Evolutionary conservation across 2,329 filamentous ascomycete genomes (phyloP), one percentile per base, ranked within the genome.

Genomic region (Scolecobasidium constrictum): DNA sequence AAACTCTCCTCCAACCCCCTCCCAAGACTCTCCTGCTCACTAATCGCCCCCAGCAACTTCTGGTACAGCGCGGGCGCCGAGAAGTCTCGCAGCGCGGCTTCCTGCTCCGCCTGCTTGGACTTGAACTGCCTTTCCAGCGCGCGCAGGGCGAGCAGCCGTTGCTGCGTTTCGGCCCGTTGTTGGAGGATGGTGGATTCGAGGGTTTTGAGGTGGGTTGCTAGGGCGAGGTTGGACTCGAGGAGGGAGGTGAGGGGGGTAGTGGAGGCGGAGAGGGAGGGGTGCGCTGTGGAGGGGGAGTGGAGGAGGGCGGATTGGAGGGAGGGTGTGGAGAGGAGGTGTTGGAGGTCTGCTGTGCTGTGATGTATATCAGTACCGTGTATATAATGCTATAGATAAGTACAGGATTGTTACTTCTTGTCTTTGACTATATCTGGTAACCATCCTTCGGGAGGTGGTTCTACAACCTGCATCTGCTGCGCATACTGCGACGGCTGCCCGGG

Each of bases 61-160:
- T 88, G 83, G 57, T 96, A 95, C 53, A 96, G 68, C 35, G 84
- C 82, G 35, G 86, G 83, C 0, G 90, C 87, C 19, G 85, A 84
- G 65, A 94, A 96, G 1, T 85, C 84, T 26, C 78, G 77, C 47
- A 96, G 67, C 5, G 85, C 86, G 40, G 77, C 72, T 59, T 96
- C 92, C 75, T 94, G 92, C 53, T 92, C 86, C 1, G 77, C 72
- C 61, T 96, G 86, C 61, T 92, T 93, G 51, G 83, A 77, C 43
- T 81, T 78, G 85, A 92, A 96, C 55, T 90, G 82, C n/a, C 88
- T 77, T 64, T 96, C 92, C 13, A 95, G 75, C 1, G 85, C 84
- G 53, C 90, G 84, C 17, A 92, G 77, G 9, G 85, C 75, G 1
- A 96, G 72, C 1, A 96, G 75, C 46, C 88, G 81, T 3, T 86